Percentiles rank a stretch among this genome's conserved stretches.
Evolutionary conservation across 2,329 filamentous ascomycete species (phyloP).

Genomic region (Colletotrichum gigasporum): DNA sequence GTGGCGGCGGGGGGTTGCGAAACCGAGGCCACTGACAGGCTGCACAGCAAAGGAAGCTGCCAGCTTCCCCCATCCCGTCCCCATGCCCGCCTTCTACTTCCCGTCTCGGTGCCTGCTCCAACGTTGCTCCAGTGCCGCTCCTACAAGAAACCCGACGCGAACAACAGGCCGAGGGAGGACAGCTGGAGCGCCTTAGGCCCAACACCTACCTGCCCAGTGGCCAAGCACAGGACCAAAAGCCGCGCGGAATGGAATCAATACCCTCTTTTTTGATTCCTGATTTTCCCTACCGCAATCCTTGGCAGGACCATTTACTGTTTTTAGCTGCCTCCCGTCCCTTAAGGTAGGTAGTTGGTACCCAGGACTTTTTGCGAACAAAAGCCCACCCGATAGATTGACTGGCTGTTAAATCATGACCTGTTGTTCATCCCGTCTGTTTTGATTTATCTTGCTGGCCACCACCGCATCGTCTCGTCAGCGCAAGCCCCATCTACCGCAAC

Average conservation of each 20-base stretch:
- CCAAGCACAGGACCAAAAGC: not conserved
- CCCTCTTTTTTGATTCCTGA: conserved; percentile 9
- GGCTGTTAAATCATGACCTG: not conserved
- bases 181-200: not conserved
- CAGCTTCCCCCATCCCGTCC: not conserved
- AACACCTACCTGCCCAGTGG: too few species aligned
- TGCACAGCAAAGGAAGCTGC: not conserved
- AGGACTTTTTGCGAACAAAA: too few species aligned
- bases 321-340: not conserved
- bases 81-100: conserved; percentile 5
- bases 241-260: not conserved
- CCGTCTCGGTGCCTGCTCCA: not conserved
- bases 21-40: conserved; percentile 1
- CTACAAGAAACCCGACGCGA: too few species aligned
- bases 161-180: not conserved
- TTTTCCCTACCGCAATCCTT: not conserved
- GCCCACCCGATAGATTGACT: conserved; percentile 3
- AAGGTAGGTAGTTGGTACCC: too few species aligned
- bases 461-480: not conserved
- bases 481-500: not conserved
- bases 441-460: not conserved
- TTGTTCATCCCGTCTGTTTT: conserved; percentile 19
- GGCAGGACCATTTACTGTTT: conserved; percentile 4
- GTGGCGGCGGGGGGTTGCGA: conserved; percentile 14
- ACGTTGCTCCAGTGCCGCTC: too few species aligned